Base-by-base conservation (phyloP, 805 yeast genomes). In the Scheffersomyces stipitis region DNA sequence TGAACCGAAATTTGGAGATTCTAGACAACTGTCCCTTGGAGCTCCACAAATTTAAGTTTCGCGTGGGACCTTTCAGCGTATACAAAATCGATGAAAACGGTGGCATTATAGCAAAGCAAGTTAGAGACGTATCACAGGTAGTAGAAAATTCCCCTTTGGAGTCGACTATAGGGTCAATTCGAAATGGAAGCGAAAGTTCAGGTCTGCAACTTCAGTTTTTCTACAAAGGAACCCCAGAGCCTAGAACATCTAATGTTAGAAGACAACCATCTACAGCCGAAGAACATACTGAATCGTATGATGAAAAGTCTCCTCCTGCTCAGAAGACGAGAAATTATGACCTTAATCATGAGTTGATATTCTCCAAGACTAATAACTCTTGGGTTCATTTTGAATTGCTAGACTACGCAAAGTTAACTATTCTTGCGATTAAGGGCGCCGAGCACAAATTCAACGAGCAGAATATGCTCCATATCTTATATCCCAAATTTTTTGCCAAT, bases 401-500 rank as follows among this genome's bases (percentile, higher is more conserved):
- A 10, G 57, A 60, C 18, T 57, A 42, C 23, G 69, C 75, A 15
- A 66, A 64, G 36, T 56, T 69, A 36, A 62, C 73, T 1, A 63
- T 64, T 17, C 35, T 61, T 31, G 72, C 71, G 18, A 61, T 69
- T n/a, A 69, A 66, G 40, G 74, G 74, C 5, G 48, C 61, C 4
- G 45, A 56, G 26, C 66, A 65, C 46, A 41, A 49, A 16, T 56
- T 67, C 36, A 59, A 54, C 31, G 73, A 67, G 36, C 75, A 69
- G 40, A 68, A 66, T 37, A 59, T 66, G 59, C 51, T 68, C 28
- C 74, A 69, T 37, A 68, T 69, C 20, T 50, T 68, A 13, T 69
- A 69, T 44, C 75, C 75, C 10, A 66, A 66, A 34, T 66, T 65
- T 47, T 69, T 62, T 33, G 72, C 72, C 28, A 67, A 68, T 33